Conservation (phyloP, 1,139 yeast genomes). For the Yamadazyma sp. region DNA sequence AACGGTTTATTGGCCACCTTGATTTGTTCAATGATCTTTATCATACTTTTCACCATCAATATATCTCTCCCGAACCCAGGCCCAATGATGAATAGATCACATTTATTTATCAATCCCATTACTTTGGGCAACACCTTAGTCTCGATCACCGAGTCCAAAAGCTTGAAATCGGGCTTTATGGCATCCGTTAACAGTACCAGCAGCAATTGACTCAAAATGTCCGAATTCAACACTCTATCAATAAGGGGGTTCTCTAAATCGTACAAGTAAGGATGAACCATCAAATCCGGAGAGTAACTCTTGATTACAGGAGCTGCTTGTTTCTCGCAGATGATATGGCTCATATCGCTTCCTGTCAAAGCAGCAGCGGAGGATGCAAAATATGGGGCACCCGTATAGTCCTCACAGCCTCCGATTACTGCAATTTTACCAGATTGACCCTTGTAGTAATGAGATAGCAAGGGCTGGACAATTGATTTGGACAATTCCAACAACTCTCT, state of each 20-base stretch:
- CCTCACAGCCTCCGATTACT: conserved; percentile 92
- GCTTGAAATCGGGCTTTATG: conserved; percentile 16
- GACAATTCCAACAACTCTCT: conserved; percentile 51
- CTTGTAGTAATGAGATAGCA: conserved; percentile 70
- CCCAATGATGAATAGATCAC: conserved; percentile 84
- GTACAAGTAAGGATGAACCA: conserved; percentile 89
- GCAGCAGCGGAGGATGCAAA: conserved; percentile 87
- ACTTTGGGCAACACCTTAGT: conserved; percentile 56
- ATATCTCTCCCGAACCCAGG: conserved; percentile 92
- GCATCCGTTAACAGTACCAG: conserved; percentile 22
- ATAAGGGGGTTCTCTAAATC: conserved; percentile 27
- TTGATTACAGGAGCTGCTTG: conserved; percentile 81
- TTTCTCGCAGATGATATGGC: conserved; percentile 82
- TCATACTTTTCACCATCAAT: conserved; percentile 61
- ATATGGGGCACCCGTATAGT: conserved; percentile 95
- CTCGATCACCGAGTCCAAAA: conserved; percentile 35
- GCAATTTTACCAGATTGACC: conserved; percentile 92
- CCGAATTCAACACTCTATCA: conserved; percentile 10
- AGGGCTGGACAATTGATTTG: conserved; percentile 69
- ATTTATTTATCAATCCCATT: conserved; percentile 52
- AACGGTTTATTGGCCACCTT: conserved; percentile 58
- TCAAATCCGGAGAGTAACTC: conserved; percentile 84
- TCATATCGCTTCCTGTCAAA: conserved; percentile 81
- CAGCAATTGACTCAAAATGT: conserved; percentile 18
- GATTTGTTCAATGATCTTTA: conserved; percentile 57